Conservation (phyloP, 257 asterid species). For the Orobanche coerulescens region DNA sequence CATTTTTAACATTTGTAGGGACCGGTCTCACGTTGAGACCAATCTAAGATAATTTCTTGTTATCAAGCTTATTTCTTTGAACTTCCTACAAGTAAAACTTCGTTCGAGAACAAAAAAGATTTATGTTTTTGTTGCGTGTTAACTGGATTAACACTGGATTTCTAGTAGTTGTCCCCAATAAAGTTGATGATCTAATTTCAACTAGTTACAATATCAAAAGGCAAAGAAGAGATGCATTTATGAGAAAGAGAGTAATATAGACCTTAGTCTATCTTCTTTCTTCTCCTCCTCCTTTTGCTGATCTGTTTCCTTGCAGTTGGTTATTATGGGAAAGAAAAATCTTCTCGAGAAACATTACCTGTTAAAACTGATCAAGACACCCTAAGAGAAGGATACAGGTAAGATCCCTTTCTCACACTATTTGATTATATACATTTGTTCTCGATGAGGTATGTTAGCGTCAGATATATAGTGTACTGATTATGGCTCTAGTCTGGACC, state of each 20-base stretch:
- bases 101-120: neutral
- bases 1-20: too few relatives aligned
- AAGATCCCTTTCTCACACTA: slow-evolving; percentile 17
- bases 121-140: neutral
- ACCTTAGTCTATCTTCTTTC: neutral
- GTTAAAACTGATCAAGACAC: slow-evolving; percentile 93
- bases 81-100: neutral
- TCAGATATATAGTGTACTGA: neutral
- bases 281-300: neutral
- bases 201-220: neutral
- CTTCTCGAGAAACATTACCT: slow-evolving; percentile 48
- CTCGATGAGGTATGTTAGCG: neutral
- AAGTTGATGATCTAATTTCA: neutral
- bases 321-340: slow-evolving; percentile 63
- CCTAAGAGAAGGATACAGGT: slow-evolving; percentile 95
- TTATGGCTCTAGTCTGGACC: neutral
- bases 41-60: too few relatives aligned
- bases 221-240: neutral
- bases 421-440: slow-evolving; percentile 12
- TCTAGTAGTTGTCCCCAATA: neutral
- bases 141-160: neutral
- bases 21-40: too few relatives aligned
- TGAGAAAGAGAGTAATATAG: neutral
- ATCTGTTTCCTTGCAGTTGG: slow-evolving; percentile 37
- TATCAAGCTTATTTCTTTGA: too few relatives aligned